phyloP scores from a whole-genome alignment of 2,329 filamentous ascomycete species.

The Talaromyces sp. region DNA sequence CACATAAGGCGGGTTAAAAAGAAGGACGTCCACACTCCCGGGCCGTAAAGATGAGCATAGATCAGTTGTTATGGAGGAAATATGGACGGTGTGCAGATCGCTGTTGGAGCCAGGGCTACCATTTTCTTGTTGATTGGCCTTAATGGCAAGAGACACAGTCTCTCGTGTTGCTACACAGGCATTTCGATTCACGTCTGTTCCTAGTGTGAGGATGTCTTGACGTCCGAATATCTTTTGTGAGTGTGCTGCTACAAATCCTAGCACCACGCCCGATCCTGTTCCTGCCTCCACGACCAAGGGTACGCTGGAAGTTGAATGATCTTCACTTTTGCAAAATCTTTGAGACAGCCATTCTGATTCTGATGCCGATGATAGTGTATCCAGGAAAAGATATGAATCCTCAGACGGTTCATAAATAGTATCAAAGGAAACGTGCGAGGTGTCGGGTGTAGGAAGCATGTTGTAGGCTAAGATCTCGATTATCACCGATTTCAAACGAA shows the following conservation, averaged over 20 bases:
- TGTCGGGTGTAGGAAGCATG: slow-evolving; percentile 94
- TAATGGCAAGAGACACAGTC: slow-evolving; percentile 63
- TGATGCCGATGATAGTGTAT: slow-evolving; percentile 75
- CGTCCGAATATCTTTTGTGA: slow-evolving; percentile 72
- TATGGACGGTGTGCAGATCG: slow-evolving; percentile 52
- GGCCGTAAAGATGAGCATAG: slow-evolving; percentile 64
- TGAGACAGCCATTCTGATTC: slow-evolving; percentile 70
- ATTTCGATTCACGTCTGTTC: slow-evolving; percentile 81
- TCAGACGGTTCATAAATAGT: slow-evolving; percentile 94
- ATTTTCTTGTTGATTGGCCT: slow-evolving; percentile 28
- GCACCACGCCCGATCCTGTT: slow-evolving; percentile 89
- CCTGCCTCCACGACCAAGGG: slow-evolving; percentile 83
- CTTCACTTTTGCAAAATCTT: slow-evolving; percentile 56
- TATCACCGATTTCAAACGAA: not conserved
- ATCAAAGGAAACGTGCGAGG: slow-evolving; percentile 85
- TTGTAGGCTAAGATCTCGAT: not conserved
- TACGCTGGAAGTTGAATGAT: slow-evolving; percentile 16
- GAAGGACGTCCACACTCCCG: slow-evolving; percentile 73
- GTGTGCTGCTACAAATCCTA: slow-evolving; percentile 83
- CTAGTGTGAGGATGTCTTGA: slow-evolving; percentile 69
- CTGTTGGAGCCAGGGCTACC: slow-evolving; percentile 4
- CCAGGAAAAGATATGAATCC: slow-evolving; percentile 91
- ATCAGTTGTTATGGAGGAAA: slow-evolving; percentile 72
- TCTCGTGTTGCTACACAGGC: slow-evolving; percentile 75
- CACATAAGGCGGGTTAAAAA: slow-evolving; percentile 98